Evolutionary conservation across 2,329 filamentous ascomycete genomes (phyloP), one percentile per base, ranked within the genome.

Genomic region (Tolypocladium paradoxum): DNA sequence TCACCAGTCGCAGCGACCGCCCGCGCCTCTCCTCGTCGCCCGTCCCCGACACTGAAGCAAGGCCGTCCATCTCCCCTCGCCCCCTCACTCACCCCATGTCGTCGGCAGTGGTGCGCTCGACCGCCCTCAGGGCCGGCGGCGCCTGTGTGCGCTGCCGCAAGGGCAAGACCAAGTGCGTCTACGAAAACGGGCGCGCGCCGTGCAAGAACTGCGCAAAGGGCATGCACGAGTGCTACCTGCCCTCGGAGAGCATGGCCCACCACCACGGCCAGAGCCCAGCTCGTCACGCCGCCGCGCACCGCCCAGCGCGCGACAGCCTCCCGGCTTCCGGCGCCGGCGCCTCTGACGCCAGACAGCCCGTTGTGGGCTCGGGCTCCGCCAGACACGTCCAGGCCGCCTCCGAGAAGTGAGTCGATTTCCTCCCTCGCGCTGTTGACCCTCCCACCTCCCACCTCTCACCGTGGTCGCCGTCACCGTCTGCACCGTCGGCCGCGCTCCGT

Each of bases 191-290:
- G 50, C 73, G 78, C 64, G 76, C 78, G n/a, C 79, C 79, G 14
- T 83, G 79, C 71, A 79, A 80, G 64, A 83, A 83, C 68, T 83
- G 79, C 68, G 77, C 78, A 48, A 83, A 83, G 67, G 79, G 79
- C 55, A 77, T 82, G 76, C 79, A 83, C 65, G 78, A 82, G 53
- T 83, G 79, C 69, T 83, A 82, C 64, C 69, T 83, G 22, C 79
- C 79, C 38, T 82, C 78, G 33, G 79, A 82, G 68, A 79, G 74
- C 56, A 76, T 80, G 72, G 75, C 76, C 58, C 79, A 82, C 64
- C 76, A 79, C 57, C 78, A 81, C 60, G 78, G 79, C 55, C 77
- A 81, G 56, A 81, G 78, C 55, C 79, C 79, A 47, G 77, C 78
- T 52, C 74, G 76, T 47, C 69, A 72, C 56, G 58, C 68, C 38